phyloP scores from a whole-genome alignment of 208 protist species.

The Trypanosoma scelopori region DNA sequence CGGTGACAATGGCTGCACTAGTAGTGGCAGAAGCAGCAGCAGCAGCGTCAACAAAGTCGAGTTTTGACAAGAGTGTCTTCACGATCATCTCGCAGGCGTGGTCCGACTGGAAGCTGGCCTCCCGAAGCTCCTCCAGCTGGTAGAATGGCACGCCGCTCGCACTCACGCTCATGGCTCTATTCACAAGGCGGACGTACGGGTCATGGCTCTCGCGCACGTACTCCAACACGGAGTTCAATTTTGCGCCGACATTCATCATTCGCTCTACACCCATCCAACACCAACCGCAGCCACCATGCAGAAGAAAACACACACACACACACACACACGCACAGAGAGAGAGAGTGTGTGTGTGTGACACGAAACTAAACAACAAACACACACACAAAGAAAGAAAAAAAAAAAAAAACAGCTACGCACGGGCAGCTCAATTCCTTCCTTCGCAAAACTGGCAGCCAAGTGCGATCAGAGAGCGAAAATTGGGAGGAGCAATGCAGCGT shows the following conservation, averaged over 20 bases:
- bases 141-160: slow-evolving; percentile 15
- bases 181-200: slow-evolving; percentile 25
- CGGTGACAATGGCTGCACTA: not conserved
- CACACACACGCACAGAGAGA: too few species aligned
- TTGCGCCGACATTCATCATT: slow-evolving; percentile 18
- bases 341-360: too few species aligned
- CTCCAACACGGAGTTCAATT: slow-evolving; percentile 19
- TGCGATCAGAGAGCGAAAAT: too few species aligned
- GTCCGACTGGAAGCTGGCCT: slow-evolving; percentile 32
- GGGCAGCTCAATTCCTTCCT: too few species aligned
- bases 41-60: not conserved
- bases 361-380: too few species aligned
- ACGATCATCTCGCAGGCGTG: slow-evolving; percentile 32
- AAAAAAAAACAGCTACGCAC: slow-evolving; percentile 12
- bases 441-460: too few species aligned
- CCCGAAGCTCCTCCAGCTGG: slow-evolving; percentile 29
- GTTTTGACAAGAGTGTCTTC: slow-evolving; percentile 8
- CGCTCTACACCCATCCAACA: not conserved
- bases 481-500: too few species aligned
- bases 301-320: not conserved
- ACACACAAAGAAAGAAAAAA: not conserved
- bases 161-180: slow-evolving; percentile 2
- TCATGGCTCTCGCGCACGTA: slow-evolving; percentile 18
- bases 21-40: too few species aligned
- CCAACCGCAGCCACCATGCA: not conserved